Percentiles rank a stretch among this genome's conserved stretches.
phyloP scores from a whole-genome alignment of 2,329 filamentous ascomycete genomes.

The Ceratocystiopsis minuta region DNA sequence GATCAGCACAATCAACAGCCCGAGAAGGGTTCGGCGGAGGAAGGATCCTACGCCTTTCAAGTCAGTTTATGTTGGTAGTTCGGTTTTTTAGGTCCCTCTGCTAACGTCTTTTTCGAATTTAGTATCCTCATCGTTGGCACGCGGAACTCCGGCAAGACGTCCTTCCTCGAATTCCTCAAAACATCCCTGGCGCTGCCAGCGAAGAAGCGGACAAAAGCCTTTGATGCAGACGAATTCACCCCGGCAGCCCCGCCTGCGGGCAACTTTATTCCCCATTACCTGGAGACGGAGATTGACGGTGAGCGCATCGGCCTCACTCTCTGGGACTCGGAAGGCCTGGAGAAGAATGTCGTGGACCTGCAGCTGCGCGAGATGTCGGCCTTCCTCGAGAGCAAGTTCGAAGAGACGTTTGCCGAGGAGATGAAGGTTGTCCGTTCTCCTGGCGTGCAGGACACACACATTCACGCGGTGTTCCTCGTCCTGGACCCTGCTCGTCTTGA shows the following conservation, averaged over 20 bases:
- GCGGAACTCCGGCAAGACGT: conserved; percentile 80
- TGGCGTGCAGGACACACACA: conserved; percentile 86
- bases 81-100: not conserved
- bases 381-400: conserved; percentile 95
- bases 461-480: conserved; percentile 85
- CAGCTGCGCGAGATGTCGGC: conserved; percentile 80
- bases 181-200: conserved; percentile 67
- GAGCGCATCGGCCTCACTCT: conserved; percentile 84
- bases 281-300: conserved; percentile 86
- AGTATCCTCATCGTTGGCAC: conserved; percentile 86
- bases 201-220: conserved; percentile 48
- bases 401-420: conserved; percentile 93
- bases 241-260: conserved; percentile 35
- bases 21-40: conserved; percentile 74
- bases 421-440: conserved; percentile 93
- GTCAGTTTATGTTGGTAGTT: conserved; percentile 36
- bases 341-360: conserved; percentile 87
- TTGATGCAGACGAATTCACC: conserved; percentile 39
- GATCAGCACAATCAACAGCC: conserved; percentile 81
- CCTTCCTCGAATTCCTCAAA: conserved; percentile 89
- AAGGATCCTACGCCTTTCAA: conserved; percentile 98
- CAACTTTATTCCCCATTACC: conserved; percentile 72
- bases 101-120: conserved; percentile 6
- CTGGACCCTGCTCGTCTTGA: conserved; percentile 79
- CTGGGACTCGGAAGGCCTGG: conserved; percentile 90